phyloP scores from a whole-genome alignment of 495 filamentous ascomycete species.

The Gamarada debralockiae region DNA sequence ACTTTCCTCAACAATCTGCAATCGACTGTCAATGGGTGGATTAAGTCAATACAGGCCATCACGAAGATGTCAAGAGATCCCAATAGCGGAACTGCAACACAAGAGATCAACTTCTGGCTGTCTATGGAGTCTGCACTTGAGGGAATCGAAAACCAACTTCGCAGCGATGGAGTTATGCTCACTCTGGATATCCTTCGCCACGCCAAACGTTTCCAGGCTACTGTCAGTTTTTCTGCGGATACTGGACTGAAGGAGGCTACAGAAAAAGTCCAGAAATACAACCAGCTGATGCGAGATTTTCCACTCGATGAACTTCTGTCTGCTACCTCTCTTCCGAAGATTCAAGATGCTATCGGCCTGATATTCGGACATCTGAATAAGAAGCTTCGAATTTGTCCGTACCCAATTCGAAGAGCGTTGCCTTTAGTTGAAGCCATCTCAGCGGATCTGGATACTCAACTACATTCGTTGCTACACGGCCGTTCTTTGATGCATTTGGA shows the following conservation, averaged over 20 bases:
- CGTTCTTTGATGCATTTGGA: constrained; percentile 86
- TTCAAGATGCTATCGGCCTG: constrained; percentile 80
- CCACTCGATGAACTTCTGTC: constrained; percentile 86
- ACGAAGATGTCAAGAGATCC: constrained; percentile 91
- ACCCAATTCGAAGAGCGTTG: constrained; percentile 86
- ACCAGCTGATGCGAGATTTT: constrained; percentile 97
- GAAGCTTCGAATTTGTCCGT: constrained; percentile 91
- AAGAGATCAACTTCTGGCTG: constrained; percentile 98
- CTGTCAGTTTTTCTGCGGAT: constrained; percentile 91
- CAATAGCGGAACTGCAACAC: constrained; percentile 81
- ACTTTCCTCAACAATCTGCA: constrained; percentile 92
- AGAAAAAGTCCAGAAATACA: constrained; percentile 96
- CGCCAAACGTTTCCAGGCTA: constrained; percentile 95
- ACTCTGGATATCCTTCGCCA: constrained; percentile 92
- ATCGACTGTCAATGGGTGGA: constrained; percentile 91
- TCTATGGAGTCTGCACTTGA: constrained; percentile 91
- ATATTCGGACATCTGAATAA: constrained; percentile 95
- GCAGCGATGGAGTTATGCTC: constrained; percentile 82
- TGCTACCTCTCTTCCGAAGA: constrained; percentile 81
- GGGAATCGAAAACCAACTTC: constrained; percentile 80
- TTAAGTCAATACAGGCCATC: constrained; percentile 96
- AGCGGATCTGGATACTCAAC: constrained; percentile 77
- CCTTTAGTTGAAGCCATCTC: constrained; percentile 98
- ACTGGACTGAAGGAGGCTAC: constrained; percentile 92
- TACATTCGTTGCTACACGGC: constrained; percentile 82